phyloP scores from a whole-genome alignment of 164 flowering plant species.

The Magnolia sinica region DNA sequence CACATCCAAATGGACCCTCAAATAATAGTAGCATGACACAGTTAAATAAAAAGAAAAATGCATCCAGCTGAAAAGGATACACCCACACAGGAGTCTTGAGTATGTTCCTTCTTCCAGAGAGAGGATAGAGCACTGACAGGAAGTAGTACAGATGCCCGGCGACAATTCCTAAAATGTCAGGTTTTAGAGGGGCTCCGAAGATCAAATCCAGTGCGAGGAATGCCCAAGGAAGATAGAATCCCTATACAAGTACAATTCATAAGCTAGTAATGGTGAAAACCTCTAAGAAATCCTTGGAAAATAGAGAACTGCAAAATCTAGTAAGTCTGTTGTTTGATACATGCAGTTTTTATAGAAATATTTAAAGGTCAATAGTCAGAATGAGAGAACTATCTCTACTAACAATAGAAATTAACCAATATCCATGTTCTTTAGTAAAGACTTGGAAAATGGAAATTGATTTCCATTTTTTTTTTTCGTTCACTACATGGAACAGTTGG shows the following conservation, averaged over 20 bases:
- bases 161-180: constrained; percentile 45
- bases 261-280: neutral
- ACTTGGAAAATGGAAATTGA: too few species aligned
- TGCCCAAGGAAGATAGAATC: constrained; percentile 58
- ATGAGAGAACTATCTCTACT: too few species aligned
- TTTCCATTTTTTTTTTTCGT: too few species aligned
- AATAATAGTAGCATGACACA: neutral
- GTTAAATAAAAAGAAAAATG: too few species aligned
- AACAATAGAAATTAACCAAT: too few species aligned
- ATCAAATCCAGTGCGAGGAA: constrained; percentile 44
- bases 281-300: too few species aligned
- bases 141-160: constrained; percentile 56
- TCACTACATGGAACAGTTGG: neutral
- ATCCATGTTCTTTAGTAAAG: too few species aligned
- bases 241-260: constrained; percentile 27
- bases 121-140: constrained; percentile 54
- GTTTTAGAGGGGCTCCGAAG: constrained; percentile 34
- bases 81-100: constrained; percentile 55
- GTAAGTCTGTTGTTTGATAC: too few species aligned
- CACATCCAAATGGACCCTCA: neutral
- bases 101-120: constrained; percentile 35
- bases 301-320: too few species aligned
- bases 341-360: too few species aligned
- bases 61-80: constrained; percentile 42
- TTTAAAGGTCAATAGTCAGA: too few species aligned